Base-by-base conservation (phyloP, 2,329 filamentous ascomycete species). In the Paracamarosporium sp. region DNA sequence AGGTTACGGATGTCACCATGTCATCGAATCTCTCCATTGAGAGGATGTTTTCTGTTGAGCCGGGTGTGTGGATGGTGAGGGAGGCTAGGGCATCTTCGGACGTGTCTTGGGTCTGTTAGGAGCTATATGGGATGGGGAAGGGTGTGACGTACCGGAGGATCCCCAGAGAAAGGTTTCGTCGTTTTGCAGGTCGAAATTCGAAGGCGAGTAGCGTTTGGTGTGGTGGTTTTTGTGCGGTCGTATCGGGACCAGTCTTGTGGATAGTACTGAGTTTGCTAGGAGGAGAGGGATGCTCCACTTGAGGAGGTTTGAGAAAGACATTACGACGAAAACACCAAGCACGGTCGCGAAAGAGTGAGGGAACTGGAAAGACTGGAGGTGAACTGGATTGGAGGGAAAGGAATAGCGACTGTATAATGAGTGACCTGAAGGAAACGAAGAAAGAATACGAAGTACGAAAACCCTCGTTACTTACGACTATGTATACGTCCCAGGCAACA, bases 1-100 rank as follows among this genome's bases (percentile, higher is more conserved):
- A 69, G 12, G 54, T n/a, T 28, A 65, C 50, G 12, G 55, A 44
- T 7, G 25, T 55, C 4, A 66, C 43, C 63, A 68, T 62, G 35
- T 57, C 60, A 24, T 65, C 57, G 46, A 69, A 66, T 2, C 53
- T 53, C 45, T 69, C 65, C 63, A 69, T 63, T 30, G 61, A 59
- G 15, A 69, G 38, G 36, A 69, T 63, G 47, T 61, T 60, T 46
- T 69, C 66, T 22, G 24, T 41, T 11, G 61, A 53, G 9, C 56
- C 62, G 3, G 63, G 65, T 55, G 60, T 66, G 36, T 59, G 43
- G 17, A 69, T 35, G 3, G 60, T 68, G 4, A 69, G 50, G 31
- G 57, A 63, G 12, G 60, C 67, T 27, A 68, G 31, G 3, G 50
- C 45, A 25, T 59, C 43, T 11, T 46, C 43, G 4, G 35, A 31